Conservation (phyloP, 2,329 filamentous ascomycete genomes). For the Alternaria sp. region DNA sequence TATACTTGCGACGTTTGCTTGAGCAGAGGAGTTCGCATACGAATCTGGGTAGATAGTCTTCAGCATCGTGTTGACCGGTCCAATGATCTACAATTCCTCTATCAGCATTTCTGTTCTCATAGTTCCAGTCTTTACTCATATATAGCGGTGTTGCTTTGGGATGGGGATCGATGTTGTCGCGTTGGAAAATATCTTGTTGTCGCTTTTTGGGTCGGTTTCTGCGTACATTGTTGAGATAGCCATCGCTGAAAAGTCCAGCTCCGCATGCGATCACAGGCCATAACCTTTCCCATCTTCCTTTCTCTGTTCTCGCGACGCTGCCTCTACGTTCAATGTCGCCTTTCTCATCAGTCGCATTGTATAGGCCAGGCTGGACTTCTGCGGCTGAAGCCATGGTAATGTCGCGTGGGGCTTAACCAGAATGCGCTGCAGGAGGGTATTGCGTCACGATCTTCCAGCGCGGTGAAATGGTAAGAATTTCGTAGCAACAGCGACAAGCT, state of each 20-base stretch:
- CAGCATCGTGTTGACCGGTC: conserved; percentile 84
- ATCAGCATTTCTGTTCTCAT: conserved; percentile 2
- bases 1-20: conserved; percentile 80
- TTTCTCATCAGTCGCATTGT: conserved; percentile 12
- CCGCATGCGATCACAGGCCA: conserved; percentile 88
- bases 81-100: conserved; percentile 72
- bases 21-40: conserved; percentile 75
- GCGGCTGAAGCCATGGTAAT: conserved; percentile 24
- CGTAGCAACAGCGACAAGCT: neutral
- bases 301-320: conserved; percentile 43
- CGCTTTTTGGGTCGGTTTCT: conserved; percentile 12
- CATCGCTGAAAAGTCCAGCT: conserved; percentile 89
- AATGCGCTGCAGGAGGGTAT: neutral
- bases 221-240: conserved; percentile 84
- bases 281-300: conserved; percentile 56
- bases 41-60: conserved; percentile 70
- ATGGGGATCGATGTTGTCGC: conserved; percentile 2
- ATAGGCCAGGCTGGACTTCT: conserved; percentile 5
- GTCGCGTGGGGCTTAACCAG: neutral
- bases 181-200: conserved; percentile 11
- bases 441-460: neutral
- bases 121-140: neutral
- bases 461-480: neutral
- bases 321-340: conserved; percentile 31
- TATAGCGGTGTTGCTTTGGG: conserved; percentile 9